Conservation (phyloP, 495 filamentous ascomycete genomes). For the Neurospora africana region DNA sequence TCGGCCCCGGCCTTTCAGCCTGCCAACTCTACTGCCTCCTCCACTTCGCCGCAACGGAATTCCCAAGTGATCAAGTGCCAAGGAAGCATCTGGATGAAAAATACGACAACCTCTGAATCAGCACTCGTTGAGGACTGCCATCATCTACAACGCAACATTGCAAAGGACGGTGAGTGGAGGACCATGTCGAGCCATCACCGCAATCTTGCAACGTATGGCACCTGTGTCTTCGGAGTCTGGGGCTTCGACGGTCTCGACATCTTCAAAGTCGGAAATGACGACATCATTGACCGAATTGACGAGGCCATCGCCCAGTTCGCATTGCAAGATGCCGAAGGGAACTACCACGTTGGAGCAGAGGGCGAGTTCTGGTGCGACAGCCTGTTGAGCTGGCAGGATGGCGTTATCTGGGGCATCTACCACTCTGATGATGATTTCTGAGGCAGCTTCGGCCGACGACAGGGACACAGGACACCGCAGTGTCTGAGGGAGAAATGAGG, state of each 20-base stretch:
- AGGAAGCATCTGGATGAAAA: background rate
- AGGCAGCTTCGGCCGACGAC: background rate
- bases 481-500: background rate
- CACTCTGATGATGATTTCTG: background rate
- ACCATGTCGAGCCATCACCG: background rate
- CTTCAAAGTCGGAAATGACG: background rate
- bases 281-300: background rate
- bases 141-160: background rate
- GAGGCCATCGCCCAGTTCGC: background rate
- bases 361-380: background rate
- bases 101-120: background rate
- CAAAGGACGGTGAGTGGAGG: background rate
- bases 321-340: background rate
- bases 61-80: background rate
- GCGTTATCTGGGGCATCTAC: background rate
- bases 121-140: background rate
- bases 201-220: background rate
- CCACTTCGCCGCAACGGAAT: background rate
- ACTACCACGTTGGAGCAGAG: background rate
- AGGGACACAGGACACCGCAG: background rate
- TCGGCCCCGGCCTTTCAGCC: background rate
- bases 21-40: background rate
- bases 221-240: background rate
- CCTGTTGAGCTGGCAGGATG: background rate
- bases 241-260: background rate